These are phyloP conservation scores for Quercus wislizeni DNA, from an alignment of 306 rosid genomes.

Conservation along the genomic window DNA sequence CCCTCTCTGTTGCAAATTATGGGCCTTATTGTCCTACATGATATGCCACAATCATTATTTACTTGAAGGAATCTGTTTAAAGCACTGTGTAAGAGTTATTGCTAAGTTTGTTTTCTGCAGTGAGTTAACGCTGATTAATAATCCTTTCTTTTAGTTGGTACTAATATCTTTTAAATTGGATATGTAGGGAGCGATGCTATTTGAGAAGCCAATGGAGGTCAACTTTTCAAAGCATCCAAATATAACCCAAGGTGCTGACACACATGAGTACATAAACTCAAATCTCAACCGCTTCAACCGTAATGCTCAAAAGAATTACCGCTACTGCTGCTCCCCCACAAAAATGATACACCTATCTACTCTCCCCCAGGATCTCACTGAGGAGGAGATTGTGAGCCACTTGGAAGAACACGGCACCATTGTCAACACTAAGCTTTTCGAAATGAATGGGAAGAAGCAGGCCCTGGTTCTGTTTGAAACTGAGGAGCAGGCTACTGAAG, in stretches of 20 bases:
- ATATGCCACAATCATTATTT: neutral
- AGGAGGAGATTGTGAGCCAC: slow-evolving; percentile 79
- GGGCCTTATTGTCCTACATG: neutral
- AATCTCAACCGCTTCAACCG: slow-evolving; percentile 98
- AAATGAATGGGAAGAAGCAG: slow-evolving; percentile 99
- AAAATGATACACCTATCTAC: slow-evolving; percentile 93
- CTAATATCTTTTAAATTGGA: slow-evolving; percentile 15
- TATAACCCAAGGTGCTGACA: slow-evolving; percentile 92
- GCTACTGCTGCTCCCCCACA: slow-evolving; percentile 96
- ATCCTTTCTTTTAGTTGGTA: neutral
- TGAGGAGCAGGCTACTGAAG: slow-evolving; percentile 97
- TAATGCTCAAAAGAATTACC: slow-evolving; percentile 96
- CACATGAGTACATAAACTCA: slow-evolving; percentile 81
- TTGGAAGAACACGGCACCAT: slow-evolving; percentile 80
- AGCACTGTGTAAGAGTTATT: neutral
- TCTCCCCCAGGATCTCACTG: slow-evolving; percentile 81
- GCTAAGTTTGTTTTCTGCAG: neutral
- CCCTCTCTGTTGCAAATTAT: neutral
- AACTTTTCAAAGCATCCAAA: slow-evolving; percentile 89
- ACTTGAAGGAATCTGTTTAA: neutral
- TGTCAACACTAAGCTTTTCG: slow-evolving; percentile 76
- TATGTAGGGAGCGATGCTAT: slow-evolving; percentile 73
- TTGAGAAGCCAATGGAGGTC: slow-evolving; percentile 91
- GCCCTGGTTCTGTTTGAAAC: slow-evolving; percentile 83
- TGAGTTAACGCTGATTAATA: neutral